Evolutionary conservation across 2,329 filamentous ascomycete species (phyloP), one percentile per base, ranked within the genome.

Genomic region (Blastomyces parvus): DNA sequence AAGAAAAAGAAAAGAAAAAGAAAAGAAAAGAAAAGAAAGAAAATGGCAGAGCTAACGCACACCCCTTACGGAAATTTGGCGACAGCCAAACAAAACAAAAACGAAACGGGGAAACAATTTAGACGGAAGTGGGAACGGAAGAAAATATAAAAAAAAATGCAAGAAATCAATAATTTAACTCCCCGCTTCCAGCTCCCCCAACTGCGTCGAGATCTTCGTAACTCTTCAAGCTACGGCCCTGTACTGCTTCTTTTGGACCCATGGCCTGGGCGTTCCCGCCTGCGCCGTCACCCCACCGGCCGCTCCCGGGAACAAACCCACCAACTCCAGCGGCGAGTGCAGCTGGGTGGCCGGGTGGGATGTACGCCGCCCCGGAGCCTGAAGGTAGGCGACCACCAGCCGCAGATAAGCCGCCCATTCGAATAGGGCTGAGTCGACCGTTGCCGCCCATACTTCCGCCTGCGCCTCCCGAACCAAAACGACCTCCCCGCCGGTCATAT

Each of bases 121-220:
- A 17, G 19, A 40, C 8, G 22, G 27, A 60, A 50, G 13, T 14
- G 22, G 48, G 1, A 6, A 30, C 17, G 48, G 13, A 46, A 36
- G 14, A 27, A 48, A 30, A 11, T 33, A 30, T 33, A 30, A 60
- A 13, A 46, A 25, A 42, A 25, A n/a, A 50, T 3, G 27, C 27
- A 52, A 38, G 14, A 11, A 25, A 40, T 64, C 83, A 97, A 73
- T 97, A 97, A 77, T 97, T 95, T 71, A 97, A 80, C 78, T 97
- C 93, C 36, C 90, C 89, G 50, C 88, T 86, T 50, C 88, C 90
- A 44, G 84, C 82, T 17, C 87, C 85, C 46, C 86, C 86, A 64
- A 88, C 88, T 56, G 95, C 93, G 78, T 99, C 94, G 30, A 99
- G 81, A 73, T 99, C 94, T 76, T 99, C 95, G 73, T 99, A 99